Evolutionary conservation across 1,139 yeast genomes (phyloP), one percentile per base, ranked within the genome.

Genomic region (Saccharomyces hybrid): DNA sequence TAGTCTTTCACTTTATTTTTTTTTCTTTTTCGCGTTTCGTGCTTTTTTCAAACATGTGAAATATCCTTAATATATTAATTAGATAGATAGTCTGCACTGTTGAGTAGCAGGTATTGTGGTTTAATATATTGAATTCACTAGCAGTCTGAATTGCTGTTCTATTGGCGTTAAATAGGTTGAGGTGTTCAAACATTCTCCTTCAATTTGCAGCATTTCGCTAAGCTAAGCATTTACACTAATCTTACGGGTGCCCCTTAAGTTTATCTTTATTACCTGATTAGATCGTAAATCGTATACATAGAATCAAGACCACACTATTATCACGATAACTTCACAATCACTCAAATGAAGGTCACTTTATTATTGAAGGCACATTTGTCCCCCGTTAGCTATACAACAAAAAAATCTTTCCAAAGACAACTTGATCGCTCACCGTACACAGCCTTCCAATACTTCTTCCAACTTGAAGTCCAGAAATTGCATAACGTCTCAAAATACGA

Each of bases 401-500:
- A 56, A 55, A 57, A 50, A 41, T 57, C 61, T 4, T 61, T 63
- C 34, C 54, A 62, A 41, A 59, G 49, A 47, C 50, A 48, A 44
- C 47, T 56, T 38, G 53, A 62, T 53, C 52, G 50, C 32, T 44
- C 51, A n/a, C 61, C 64, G 11, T 41, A 52, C 2, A 61, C 64
- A 5, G 64, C 59, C 7, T 64, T 64, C 51, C 63, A 62, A 26
- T 64, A 61, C 48, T 64, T 57, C 47, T 60, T 55, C 32, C 58
- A 57, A 23, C 44, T 61, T 13, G 60, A 58, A 34, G 34, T 60
- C 28, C 56, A 55, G 26, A 54, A 57, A 25, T 47, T 60, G 28
- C 47, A 55, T 1, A 30, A 38, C 23, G 30, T 26, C 13, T 14
- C 38, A 26, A 13, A 23, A 5, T 42, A 28, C 4, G 25, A 47